A percentile compares a stretch with the other conserved stretches of the same genome.
These are phyloP conservation scores for Debaryomyces tyrocola DNA, from an alignment of 805 yeast genomes.

Conservation along the genomic window DNA sequence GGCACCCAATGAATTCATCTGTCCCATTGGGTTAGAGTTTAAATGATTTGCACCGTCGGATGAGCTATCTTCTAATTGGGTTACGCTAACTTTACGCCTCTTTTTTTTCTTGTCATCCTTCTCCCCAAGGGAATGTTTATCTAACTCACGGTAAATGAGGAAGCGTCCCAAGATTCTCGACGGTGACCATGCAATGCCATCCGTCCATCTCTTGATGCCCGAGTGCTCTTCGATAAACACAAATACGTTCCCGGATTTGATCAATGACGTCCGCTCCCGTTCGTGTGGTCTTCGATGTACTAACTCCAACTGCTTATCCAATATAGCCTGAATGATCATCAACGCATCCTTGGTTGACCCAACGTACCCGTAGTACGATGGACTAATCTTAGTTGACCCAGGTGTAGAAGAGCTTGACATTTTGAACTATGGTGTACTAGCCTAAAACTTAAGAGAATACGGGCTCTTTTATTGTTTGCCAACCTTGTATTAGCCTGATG, in stretches of 20 bases:
- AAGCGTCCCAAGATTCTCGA: constrained; percentile 85
- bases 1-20: not conserved
- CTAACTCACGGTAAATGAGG: constrained; percentile 72
- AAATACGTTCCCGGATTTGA: constrained; percentile 76
- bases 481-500: no score
- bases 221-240: constrained; percentile 81
- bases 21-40: not conserved
- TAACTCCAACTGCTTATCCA: constrained; percentile 56
- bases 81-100: constrained; percentile 20
- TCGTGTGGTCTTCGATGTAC: constrained; percentile 83
- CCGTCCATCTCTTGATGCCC: constrained; percentile 94
- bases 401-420: constrained; percentile 5
- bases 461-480: no score
- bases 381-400: constrained; percentile 24
- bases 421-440: not conserved
- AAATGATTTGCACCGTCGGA: constrained; percentile 1
- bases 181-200: constrained; percentile 94
- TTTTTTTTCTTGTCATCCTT: constrained; percentile 46
- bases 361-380: constrained; percentile 75
- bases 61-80: not conserved
- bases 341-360: constrained; percentile 83
- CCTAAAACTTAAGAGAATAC: no score
- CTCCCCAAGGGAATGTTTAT: constrained; percentile 38
- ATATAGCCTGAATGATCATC: constrained; percentile 74
- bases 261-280: constrained; percentile 63